phyloP scores from a whole-genome alignment of 1,284 basidiomycete species.

The Singerocomus rubriflavus region DNA sequence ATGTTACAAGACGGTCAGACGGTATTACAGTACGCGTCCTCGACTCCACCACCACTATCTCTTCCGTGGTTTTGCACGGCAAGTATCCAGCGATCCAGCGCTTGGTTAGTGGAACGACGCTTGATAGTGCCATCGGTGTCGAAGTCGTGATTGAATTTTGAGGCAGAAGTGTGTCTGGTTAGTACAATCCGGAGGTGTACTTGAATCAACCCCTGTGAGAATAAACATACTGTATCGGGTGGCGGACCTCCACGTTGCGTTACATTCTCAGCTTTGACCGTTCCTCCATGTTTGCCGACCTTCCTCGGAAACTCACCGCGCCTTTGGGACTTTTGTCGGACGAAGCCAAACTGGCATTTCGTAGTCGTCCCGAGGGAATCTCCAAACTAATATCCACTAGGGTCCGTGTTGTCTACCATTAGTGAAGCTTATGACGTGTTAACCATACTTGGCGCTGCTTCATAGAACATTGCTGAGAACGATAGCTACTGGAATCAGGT shows the following conservation, averaged over 20 bases:
- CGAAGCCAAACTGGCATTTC: conserved; percentile 85
- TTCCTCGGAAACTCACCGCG: conserved; percentile 67
- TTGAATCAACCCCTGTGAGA: conserved; percentile 2
- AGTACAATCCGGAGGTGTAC: not conserved
- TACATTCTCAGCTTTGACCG: not conserved
- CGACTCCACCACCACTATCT: conserved; percentile 8
- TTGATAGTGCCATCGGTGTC: conserved; percentile 2
- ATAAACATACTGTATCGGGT: not conserved
- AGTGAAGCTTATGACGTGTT: not conserved
- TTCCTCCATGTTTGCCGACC: conserved; percentile 52
- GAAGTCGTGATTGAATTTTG: conserved; percentile 13
- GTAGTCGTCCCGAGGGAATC: conserved; percentile 76
- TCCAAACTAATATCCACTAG: conserved; percentile 67
- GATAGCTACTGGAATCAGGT: conserved; percentile 88
- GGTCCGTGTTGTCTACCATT: conserved; percentile 37
- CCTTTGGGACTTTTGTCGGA: conserved; percentile 84
- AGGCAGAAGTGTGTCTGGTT: not conserved
- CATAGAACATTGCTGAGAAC: conserved; percentile 65
- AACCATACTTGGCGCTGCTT: conserved; percentile 9
- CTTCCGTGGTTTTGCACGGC: conserved; percentile 17
- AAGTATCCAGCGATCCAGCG: conserved; percentile 13
- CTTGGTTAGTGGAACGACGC: conserved; percentile 10
- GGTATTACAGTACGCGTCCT: conserved; percentile 5
- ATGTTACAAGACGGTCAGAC: conserved; percentile 10
- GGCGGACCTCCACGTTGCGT: not conserved